phyloP scores from a whole-genome alignment of 352 stramenopile species.

The Phytophthora brassicae region DNA sequence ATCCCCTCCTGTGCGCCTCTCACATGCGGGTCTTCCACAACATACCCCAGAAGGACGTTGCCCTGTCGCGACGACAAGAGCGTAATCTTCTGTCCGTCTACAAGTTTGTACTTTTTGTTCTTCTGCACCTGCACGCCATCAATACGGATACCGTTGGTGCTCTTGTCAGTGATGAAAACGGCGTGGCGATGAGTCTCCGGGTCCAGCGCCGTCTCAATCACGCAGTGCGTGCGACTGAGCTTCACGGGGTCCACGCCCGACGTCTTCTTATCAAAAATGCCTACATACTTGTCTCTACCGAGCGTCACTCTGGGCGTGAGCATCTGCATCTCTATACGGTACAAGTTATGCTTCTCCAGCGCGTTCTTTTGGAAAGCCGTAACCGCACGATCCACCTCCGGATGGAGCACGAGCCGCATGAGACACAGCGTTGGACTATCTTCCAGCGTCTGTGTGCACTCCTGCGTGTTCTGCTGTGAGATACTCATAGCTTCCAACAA shows the following conservation, averaged over 20 bases:
- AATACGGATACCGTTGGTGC: constrained; percentile 71
- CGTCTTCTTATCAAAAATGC: constrained; percentile 61
- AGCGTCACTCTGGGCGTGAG: constrained; percentile 47
- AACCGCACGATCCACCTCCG: constrained; percentile 59
- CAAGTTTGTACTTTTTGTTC: constrained; percentile 47
- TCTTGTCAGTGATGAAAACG: constrained; percentile 73
- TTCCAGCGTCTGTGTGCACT: constrained; percentile 70
- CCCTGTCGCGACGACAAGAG: constrained; percentile 65
- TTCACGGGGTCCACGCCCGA: constrained; percentile 62
- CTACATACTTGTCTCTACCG: constrained; percentile 50
- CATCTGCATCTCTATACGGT: constrained; percentile 66
- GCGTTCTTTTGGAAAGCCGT: constrained; percentile 58
- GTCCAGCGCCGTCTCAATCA: constrained; percentile 58
- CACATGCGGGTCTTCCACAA: constrained; percentile 78
- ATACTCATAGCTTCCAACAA: constrained; percentile 70
- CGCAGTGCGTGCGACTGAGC: constrained; percentile 62
- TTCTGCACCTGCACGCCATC: constrained; percentile 57
- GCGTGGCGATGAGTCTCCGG: constrained; percentile 38
- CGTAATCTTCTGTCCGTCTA: constrained; percentile 71
- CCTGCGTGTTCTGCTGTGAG: constrained; percentile 75
- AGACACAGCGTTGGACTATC: constrained; percentile 59
- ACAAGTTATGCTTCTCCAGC: constrained; percentile 51
- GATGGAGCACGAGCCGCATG: constrained; percentile 66
- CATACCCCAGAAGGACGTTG: constrained; percentile 65
- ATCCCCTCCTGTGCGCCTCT: constrained; percentile 33